Evolutionary conservation across 2,329 filamentous ascomycete genomes (phyloP).

Genomic region (Trichoderma afroharzianum): DNA sequence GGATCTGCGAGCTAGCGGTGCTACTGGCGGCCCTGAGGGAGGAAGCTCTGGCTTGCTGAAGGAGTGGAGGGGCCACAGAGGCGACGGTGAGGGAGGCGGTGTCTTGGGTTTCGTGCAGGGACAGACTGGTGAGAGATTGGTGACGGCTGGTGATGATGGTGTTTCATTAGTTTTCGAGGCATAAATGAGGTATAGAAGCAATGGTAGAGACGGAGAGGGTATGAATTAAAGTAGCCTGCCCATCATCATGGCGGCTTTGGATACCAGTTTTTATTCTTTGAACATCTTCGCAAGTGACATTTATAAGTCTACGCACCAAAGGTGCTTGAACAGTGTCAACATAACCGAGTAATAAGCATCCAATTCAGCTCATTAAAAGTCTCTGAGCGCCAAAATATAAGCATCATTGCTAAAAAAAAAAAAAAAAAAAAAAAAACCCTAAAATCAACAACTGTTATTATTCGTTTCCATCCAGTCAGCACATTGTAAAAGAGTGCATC

Average conservation of each 20-base stretch:
- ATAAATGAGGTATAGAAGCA: slow-evolving; percentile 25
- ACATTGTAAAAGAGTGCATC: too few species aligned
- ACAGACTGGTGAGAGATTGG: slow-evolving; percentile 65
- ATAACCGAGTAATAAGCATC: not conserved
- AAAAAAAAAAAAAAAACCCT: too few species aligned
- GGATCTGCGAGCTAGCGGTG: slow-evolving; percentile 62
- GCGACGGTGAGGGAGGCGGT: slow-evolving; percentile 81
- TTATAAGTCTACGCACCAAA: not conserved
- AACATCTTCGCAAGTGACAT: not conserved
- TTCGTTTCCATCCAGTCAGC: too few species aligned
- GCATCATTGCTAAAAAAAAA: not conserved
- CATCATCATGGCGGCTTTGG: not conserved
- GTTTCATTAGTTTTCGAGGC: slow-evolving; percentile 65
- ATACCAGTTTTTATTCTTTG: not conserved
- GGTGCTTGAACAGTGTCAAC: not conserved
- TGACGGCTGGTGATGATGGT: slow-evolving; percentile 89
- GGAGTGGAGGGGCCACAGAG: slow-evolving; percentile 88
- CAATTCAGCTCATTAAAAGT: not conserved
- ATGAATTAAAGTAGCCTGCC: not conserved
- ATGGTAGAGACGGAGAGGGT: not conserved
- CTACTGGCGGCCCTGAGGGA: slow-evolving; percentile 30
- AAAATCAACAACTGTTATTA: too few species aligned
- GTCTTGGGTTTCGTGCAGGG: slow-evolving; percentile 89
- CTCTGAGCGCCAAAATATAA: not conserved
- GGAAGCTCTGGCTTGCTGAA: slow-evolving; percentile 65